A percentile compares a stretch with the other conserved stretches of the same genome.
These are phyloP conservation scores for Trifolium fragiferum DNA, from an alignment of 306 rosid species.

Conservation along the genomic window DNA sequence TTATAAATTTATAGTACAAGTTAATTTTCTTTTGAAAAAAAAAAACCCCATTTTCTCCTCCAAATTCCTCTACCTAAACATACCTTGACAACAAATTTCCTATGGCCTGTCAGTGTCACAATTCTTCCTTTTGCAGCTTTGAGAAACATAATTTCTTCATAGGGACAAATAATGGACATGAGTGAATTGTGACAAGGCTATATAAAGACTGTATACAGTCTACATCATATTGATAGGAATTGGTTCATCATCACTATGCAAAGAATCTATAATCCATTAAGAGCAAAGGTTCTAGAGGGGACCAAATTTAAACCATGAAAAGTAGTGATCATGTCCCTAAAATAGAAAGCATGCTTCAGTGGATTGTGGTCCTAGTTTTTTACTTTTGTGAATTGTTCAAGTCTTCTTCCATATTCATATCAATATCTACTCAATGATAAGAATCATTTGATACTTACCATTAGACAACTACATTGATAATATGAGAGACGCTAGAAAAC, in stretches of 20 bases:
- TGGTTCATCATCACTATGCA: slow-evolving; percentile 33
- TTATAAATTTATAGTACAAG: not conserved
- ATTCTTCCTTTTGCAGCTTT: slow-evolving; percentile 38
- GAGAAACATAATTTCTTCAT: slow-evolving; percentile 35
- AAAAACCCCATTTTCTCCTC: not conserved
- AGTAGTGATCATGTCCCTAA: slow-evolving; percentile 37
- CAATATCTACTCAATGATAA: slow-evolving; percentile 11
- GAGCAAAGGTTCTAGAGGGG: slow-evolving; percentile 40
- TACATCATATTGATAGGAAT: slow-evolving; percentile 33
- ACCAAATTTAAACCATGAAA: slow-evolving; percentile 46
- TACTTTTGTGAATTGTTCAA: slow-evolving; percentile 27
- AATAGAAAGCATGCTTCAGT: slow-evolving; percentile 32
- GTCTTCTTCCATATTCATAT: slow-evolving; percentile 16
- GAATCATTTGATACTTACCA: slow-evolving; percentile 18
- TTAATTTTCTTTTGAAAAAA: not conserved
- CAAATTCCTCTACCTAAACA: slow-evolving; percentile 19
- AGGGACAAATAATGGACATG: slow-evolving; percentile 32
- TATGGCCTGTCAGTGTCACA: slow-evolving; percentile 33
- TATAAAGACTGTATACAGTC: slow-evolving; percentile 19
- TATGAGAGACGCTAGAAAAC: not conserved
- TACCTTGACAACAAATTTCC: not conserved
- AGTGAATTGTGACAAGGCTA: slow-evolving; percentile 40
- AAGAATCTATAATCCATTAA: slow-evolving; percentile 32
- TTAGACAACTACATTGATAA: slow-evolving; percentile 10
- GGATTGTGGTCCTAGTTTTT: slow-evolving; percentile 41